These are phyloP conservation scores for Flaveria ramosissima DNA, from an alignment of 129 eudicot species.

Conservation along the genomic window DNA sequence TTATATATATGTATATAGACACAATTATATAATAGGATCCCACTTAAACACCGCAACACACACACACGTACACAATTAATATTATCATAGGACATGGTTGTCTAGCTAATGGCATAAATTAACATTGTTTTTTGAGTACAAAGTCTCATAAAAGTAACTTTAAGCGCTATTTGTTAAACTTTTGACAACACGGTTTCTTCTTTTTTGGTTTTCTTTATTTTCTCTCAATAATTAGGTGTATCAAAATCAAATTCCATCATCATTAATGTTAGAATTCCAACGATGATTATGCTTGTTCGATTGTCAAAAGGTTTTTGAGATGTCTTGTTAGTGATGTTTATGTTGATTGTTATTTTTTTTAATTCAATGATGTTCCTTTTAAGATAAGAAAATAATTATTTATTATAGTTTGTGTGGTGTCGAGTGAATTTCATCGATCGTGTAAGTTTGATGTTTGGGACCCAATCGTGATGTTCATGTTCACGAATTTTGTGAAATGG, in stretches of 20 bases:
- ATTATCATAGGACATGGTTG: constrained; percentile 33
- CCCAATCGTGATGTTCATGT: background rate
- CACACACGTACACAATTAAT: constrained; percentile 10
- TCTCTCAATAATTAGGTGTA: constrained; percentile 23
- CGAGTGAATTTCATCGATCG: background rate
- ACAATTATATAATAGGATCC: constrained; percentile 18
- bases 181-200: constrained; percentile 23
- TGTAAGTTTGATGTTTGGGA: constrained; percentile 10
- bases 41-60: constrained; percentile 21
- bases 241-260: constrained; percentile 18
- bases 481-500: too few species aligned
- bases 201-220: background rate
- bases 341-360: background rate
- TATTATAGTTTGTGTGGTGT: background rate
- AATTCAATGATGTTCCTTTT: background rate
- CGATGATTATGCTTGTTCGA: background rate
- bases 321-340: constrained; percentile 9
- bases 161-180: constrained; percentile 22
- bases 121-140: constrained; percentile 9
- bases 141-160: constrained; percentile 30
- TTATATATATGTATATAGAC: background rate
- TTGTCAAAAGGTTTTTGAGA: constrained; percentile 2
- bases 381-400: background rate
- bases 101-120: constrained; percentile 24
- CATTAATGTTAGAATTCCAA: constrained; percentile 1